These are phyloP conservation scores for Blastocystis sp. DNA, from an alignment of 352 stramenopile species.

Conservation along the genomic window DNA sequence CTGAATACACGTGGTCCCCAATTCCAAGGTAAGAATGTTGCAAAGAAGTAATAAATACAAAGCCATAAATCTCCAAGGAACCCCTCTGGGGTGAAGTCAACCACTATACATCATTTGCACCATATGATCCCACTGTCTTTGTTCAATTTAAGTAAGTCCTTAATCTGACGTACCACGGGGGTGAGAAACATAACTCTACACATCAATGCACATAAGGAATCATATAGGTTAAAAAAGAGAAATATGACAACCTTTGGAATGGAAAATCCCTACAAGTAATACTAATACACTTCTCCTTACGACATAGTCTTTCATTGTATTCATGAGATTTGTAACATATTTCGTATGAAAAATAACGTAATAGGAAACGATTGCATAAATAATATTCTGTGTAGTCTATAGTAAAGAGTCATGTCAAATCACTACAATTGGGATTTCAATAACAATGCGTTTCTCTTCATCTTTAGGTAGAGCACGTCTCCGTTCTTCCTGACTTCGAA, in stretches of 20 bases:
- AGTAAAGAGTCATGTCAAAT: not conserved
- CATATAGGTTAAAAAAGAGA: not conserved
- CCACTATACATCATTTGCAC: conserved; percentile 16
- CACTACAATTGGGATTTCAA: not conserved
- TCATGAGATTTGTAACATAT: not conserved
- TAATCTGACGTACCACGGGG: not conserved
- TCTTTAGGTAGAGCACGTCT: not conserved
- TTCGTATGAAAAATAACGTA: conserved; percentile 21
- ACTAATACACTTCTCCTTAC: not conserved
- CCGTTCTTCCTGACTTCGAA: no score
- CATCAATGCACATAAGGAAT: not conserved
- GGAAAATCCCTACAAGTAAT: not conserved
- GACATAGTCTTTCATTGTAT: conserved; percentile 18
- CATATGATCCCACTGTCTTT: not conserved
- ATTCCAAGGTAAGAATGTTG: conserved; percentile 25
- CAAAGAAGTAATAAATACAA: conserved; percentile 56
- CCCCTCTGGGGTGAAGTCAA: conserved; percentile 27
- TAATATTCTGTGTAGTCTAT: not conserved
- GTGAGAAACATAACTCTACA: not conserved
- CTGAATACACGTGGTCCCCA: conserved; percentile 50
- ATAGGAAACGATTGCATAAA: not conserved
- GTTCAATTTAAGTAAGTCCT: not conserved
- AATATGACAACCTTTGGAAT: not conserved
- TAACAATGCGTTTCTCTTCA: not conserved
- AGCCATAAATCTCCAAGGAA: conserved; percentile 29